Percentiles rank a stretch among this genome's conserved stretches.
phyloP scores from a whole-genome alignment of 2,329 filamentous ascomycete genomes.

The Lasiodiplodia hormozganensis region DNA sequence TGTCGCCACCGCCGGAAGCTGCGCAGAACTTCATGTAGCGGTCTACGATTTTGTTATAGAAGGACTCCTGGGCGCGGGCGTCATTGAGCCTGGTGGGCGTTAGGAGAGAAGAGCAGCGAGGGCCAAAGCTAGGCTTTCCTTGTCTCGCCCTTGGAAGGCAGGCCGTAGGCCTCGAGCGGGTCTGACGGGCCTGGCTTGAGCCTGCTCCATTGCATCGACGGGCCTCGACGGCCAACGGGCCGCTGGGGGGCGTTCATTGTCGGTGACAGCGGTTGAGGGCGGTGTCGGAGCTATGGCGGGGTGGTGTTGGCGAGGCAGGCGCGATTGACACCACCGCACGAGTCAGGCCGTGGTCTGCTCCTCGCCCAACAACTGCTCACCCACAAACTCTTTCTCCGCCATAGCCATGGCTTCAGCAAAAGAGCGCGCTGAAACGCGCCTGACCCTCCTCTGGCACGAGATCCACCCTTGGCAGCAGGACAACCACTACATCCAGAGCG shows the following conservation, averaged over 20 bases:
- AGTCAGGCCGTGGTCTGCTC: constrained; percentile 1
- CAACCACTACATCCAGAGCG: constrained; percentile 72
- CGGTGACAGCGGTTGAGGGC: neutral
- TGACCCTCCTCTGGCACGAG: constrained; percentile 51
- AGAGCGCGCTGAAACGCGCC: constrained; percentile 48
- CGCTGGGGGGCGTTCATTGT: constrained; percentile 35
- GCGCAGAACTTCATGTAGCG: constrained; percentile 91
- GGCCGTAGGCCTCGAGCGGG: constrained; percentile 78
- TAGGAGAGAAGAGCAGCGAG: constrained; percentile 14
- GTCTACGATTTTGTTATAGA: constrained; percentile 86
- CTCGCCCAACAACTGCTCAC: neutral
- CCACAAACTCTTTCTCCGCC: neutral
- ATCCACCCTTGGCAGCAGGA: constrained; percentile 60
- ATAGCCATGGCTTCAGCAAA: constrained; percentile 9
- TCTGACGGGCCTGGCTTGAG: constrained; percentile 78
- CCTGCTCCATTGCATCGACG: constrained; percentile 48
- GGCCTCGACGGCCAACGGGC: constrained; percentile 46
- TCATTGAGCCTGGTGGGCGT: constrained; percentile 56
- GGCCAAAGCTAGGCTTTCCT: constrained; percentile 59
- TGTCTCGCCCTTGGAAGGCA: constrained; percentile 90
- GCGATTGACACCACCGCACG: neutral
- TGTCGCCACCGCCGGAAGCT: constrained; percentile 71
- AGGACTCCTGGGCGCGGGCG: constrained; percentile 79
- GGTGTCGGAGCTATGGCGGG: neutral
- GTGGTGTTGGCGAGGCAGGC: neutral